A percentile compares a stretch with the other conserved stretches of the same genome.
Conservation (phyloP, 305 asterid genomes). For the Rubia occidens region DNA sequence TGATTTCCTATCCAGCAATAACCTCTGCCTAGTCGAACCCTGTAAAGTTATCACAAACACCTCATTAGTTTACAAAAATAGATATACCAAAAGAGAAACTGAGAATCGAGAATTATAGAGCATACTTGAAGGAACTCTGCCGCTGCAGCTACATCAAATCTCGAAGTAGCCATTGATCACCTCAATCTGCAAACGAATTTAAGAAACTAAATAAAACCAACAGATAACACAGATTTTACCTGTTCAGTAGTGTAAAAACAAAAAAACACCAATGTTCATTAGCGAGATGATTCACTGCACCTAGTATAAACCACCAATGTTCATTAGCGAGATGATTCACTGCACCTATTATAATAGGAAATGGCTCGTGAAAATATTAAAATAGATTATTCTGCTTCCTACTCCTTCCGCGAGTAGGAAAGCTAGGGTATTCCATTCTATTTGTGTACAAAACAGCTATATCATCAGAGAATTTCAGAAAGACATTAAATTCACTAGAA, state of each 20-base stretch:
- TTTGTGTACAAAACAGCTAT: not conserved
- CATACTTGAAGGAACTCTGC: constrained; percentile 21
- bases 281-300: not conserved
- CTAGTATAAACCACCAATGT: not conserved
- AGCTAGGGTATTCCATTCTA: not conserved
- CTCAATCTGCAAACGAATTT: not conserved
- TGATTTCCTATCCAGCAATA: constrained; percentile 44
- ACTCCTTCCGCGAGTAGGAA: not conserved
- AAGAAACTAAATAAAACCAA: not conserved
- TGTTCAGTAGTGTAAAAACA: not conserved
- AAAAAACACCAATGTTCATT: not conserved
- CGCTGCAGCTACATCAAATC: constrained; percentile 19
- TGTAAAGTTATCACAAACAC: constrained; percentile 19
- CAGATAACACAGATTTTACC: not conserved
- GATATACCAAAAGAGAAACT: not conserved
- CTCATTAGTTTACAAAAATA: not conserved
- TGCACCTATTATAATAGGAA: not conserved
- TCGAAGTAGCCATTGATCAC: constrained; percentile 19
- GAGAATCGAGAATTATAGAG: not conserved
- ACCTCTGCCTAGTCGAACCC: constrained; percentile 64
- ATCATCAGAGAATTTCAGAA: not conserved
- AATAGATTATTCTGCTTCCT: not conserved
- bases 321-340: not conserved
- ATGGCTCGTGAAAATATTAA: not conserved
- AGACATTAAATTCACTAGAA: not conserved